Conservation (phyloP, 176 grass and related monocot genomes). For the Rhynchospora tenuis region DNA sequence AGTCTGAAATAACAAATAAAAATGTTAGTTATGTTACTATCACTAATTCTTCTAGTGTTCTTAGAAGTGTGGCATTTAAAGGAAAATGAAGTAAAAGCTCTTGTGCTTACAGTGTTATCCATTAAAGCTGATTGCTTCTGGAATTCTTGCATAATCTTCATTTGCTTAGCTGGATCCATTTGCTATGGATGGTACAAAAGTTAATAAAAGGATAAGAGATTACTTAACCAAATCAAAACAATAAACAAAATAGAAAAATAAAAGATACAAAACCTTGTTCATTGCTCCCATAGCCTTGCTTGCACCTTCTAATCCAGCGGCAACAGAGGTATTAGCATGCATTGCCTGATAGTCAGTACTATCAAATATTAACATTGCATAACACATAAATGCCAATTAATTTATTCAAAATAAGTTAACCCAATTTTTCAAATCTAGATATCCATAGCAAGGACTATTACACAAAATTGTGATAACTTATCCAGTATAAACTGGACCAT, state of each 20-base stretch:
- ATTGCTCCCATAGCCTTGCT: constrained; percentile 89
- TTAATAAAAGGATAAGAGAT: neutral
- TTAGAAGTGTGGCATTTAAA: neutral
- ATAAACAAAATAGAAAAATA: constrained; percentile 7
- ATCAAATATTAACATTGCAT: neutral
- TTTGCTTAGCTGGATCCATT: constrained; percentile 92
- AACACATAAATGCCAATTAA: neutral
- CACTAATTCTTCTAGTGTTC: neutral
- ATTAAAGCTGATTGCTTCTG: constrained; percentile 90
- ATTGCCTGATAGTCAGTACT: constrained; percentile 51
- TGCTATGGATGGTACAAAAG: constrained; percentile 46
- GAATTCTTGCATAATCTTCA: constrained; percentile 93
- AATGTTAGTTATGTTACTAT: neutral
- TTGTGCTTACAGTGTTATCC: constrained; percentile 63
- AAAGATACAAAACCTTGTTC: constrained; percentile 61
- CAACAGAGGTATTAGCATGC: constrained; percentile 86
- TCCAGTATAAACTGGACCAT: neutral
- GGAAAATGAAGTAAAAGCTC: neutral
- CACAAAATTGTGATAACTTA: neutral
- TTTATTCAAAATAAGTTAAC: constrained; percentile 2
- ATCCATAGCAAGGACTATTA: neutral
- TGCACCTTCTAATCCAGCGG: constrained; percentile 77
- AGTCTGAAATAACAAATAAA: constrained; percentile 48
- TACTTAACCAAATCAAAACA: neutral
- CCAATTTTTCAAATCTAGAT: neutral